Conservation (phyloP, 1,284 basidiomycete genomes). For the Sphaerobolus stellatus region DNA sequence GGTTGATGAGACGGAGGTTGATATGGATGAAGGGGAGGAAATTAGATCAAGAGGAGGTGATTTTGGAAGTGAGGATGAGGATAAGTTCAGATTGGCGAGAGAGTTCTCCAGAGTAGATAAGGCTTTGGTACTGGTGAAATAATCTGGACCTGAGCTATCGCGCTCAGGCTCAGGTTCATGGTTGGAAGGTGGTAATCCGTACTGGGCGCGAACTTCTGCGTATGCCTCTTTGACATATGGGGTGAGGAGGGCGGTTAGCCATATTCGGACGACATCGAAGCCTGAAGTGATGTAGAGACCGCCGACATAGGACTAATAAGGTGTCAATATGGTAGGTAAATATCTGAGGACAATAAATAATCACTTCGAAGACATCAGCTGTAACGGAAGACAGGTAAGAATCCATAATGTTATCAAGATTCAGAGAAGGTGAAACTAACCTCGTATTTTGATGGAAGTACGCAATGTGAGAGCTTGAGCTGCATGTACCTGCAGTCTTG, state of each 20-base stretch:
- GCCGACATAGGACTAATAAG: constrained; percentile 64
- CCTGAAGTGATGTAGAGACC: constrained; percentile 70
- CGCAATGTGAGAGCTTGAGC: constrained; percentile 67
- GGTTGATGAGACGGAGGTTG: too few species aligned
- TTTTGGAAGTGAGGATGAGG: constrained; percentile 39
- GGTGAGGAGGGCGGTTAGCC: constrained; percentile 59
- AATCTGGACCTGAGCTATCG: too few species aligned
- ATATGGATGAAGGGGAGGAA: constrained; percentile 22
- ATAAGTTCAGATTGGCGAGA: constrained; percentile 46
- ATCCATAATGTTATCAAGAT: not conserved
- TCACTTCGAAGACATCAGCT: not conserved
- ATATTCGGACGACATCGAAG: constrained; percentile 49
- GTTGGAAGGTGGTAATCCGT: too few species aligned
- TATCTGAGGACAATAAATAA: not conserved
- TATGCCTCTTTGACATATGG: constrained; percentile 66
- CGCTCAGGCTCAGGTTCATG: too few species aligned
- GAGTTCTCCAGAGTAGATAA: not conserved
- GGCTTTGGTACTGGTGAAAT: too few species aligned
- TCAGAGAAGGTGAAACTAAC: not conserved
- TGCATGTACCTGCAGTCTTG: constrained; percentile 57
- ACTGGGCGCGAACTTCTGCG: constrained; percentile 50
- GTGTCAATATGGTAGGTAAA: not conserved
- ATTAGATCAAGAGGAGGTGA: constrained; percentile 15
- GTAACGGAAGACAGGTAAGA: not conserved
- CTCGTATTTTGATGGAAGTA: constrained; percentile 63